Conservation (phyloP, 2,329 filamentous ascomycete species). For the Stagonosporopsis vannaccii region DNA sequence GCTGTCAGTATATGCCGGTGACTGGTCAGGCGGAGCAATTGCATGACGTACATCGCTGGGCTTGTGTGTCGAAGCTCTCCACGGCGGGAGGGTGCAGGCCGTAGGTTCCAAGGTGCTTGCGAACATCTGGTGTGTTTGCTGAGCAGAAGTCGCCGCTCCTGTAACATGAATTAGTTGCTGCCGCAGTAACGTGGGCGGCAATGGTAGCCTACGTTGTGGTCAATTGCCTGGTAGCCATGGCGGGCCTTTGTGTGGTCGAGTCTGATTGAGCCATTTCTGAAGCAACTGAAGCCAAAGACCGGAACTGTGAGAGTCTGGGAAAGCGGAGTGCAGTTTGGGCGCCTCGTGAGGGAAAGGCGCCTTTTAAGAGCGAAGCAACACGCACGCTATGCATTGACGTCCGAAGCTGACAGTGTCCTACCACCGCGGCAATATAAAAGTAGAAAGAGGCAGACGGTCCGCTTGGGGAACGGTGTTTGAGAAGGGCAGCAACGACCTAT, state of each 20-base stretch:
- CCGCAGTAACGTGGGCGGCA: background rate
- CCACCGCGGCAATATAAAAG: conserved; percentile 40
- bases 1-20: conserved; percentile 34
- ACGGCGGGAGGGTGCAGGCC: conserved; percentile 60
- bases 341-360: conserved; percentile 34
- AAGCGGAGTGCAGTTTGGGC: conserved; percentile 24
- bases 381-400: conserved; percentile 44
- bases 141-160: conserved; percentile 59
- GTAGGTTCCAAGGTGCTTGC: conserved; percentile 60
- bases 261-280: conserved; percentile 43
- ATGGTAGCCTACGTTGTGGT: conserved; percentile 46
- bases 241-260: conserved; percentile 45
- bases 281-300: conserved; percentile 47
- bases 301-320: conserved; percentile 24
- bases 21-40: background rate
- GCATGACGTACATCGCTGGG: conserved; percentile 55
- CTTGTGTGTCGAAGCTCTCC: conserved; percentile 59
- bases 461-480: conserved; percentile 28
- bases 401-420: conserved; percentile 32
- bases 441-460: conserved; percentile 37
- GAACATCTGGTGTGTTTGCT: conserved; percentile 57
- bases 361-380: conserved; percentile 45
- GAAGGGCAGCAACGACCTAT: conserved; percentile 33
- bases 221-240: conserved; percentile 46
- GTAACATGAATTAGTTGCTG: conserved; percentile 23